Evolutionary conservation across 2,329 filamentous ascomycete species (phyloP).

Genomic region (Pestalotiopsis sp.): DNA sequence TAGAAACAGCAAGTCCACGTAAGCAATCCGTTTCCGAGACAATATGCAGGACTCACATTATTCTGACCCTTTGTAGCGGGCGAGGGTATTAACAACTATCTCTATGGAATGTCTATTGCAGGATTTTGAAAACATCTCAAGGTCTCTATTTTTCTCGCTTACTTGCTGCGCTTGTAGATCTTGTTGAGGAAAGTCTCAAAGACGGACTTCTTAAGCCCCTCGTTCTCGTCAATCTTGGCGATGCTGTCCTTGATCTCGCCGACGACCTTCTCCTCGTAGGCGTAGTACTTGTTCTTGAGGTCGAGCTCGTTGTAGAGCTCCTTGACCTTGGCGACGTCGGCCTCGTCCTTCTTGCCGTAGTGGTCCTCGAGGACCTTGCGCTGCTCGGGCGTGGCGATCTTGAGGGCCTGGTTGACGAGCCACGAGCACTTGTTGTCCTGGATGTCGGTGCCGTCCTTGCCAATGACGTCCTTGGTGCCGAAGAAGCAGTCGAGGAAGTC

Average conservation of each 20-base stretch:
- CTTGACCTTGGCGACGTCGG: conserved; percentile 85
- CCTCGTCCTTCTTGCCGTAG: conserved; percentile 89
- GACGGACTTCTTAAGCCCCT: conserved; percentile 86
- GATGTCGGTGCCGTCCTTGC: conserved; percentile 99
- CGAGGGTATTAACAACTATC: conserved; percentile 1
- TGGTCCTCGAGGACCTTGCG: conserved; percentile 85
- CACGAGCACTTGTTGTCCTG: conserved; percentile 99
- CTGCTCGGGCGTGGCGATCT: conserved; percentile 80
- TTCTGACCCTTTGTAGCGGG: not conserved
- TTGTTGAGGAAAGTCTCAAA: conserved; percentile 91
- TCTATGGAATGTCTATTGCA: not conserved
- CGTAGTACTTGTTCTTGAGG: conserved; percentile 79
- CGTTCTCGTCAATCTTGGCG: conserved; percentile 76
- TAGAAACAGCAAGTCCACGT: not conserved
- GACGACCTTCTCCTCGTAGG: conserved; percentile 88
- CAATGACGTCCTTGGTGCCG: conserved; percentile 86
- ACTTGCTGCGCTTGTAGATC: conserved; percentile 99
- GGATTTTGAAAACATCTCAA: not conserved
- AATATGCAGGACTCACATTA: not conserved
- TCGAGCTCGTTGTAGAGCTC: conserved; percentile 83
- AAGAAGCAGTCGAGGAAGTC: conserved; percentile 96
- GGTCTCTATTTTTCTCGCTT: conserved; percentile 31
- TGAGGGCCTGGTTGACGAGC: conserved; percentile 93
- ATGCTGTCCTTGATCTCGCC: conserved; percentile 78
- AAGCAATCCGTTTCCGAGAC: no score